Percentiles rank a stretch among this genome's conserved stretches.
Conservation (phyloP, 441 rosid species). For the Croton setiger region DNA sequence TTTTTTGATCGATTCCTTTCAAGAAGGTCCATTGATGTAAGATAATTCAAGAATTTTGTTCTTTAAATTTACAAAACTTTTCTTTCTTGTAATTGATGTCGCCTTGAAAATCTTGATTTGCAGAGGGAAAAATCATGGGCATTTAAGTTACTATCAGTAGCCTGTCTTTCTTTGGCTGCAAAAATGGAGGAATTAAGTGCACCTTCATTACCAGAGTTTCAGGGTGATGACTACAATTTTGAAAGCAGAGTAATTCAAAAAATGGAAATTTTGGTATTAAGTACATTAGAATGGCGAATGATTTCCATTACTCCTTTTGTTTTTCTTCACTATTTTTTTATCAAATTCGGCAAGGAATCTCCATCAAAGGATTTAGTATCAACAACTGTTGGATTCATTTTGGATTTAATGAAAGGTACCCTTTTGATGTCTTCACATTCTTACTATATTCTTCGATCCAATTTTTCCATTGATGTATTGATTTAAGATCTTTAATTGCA, state of each 20-base stretch:
- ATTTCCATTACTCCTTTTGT: constrained; percentile 43
- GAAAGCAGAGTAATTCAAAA: constrained; percentile 32
- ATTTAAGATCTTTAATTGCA: constrained; percentile 18
- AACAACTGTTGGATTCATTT: constrained; percentile 28
- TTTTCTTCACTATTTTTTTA: constrained; percentile 40
- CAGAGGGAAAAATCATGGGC: constrained; percentile 45
- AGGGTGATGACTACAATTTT: constrained; percentile 30
- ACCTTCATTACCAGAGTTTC: constrained; percentile 37
- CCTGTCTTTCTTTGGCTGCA: constrained; percentile 60
- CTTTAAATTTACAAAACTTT: background rate
- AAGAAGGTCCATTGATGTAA: constrained; percentile 38
- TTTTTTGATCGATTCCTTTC: constrained; percentile 62
- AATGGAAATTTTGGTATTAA: constrained; percentile 59
- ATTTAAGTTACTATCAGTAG: constrained; percentile 42
- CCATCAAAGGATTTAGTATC: constrained; percentile 20
- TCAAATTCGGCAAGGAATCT: constrained; percentile 28
- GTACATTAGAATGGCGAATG: constrained; percentile 55
- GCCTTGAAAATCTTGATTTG: constrained; percentile 2
- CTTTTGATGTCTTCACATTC: background rate
- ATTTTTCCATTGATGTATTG: background rate
- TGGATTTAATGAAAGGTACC: constrained; percentile 40
- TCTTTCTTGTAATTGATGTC: background rate
- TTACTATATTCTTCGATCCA: background rate
- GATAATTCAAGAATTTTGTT: constrained; percentile 8
- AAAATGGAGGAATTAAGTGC: constrained; percentile 53